Percentiles rank a stretch among this genome's conserved stretches.
phyloP scores from a whole-genome alignment of 441 rosid genomes.

The Adansonia rubrostipa region DNA sequence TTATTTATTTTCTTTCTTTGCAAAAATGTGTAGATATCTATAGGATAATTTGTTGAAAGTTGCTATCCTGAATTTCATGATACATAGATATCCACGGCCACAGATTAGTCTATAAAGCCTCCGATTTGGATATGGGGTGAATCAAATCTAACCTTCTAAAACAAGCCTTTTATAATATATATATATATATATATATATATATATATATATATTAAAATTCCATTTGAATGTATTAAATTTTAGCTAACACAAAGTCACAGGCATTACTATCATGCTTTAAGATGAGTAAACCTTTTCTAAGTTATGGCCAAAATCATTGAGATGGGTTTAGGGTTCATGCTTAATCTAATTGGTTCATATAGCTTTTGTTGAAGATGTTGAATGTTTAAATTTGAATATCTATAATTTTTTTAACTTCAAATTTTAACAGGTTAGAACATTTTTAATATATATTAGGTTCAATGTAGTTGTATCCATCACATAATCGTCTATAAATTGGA shows the following conservation, averaged over 20 bases:
- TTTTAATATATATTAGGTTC: too few relatives aligned
- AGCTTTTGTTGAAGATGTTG: too few relatives aligned
- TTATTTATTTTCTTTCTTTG: not conserved
- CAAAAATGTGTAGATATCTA: not conserved
- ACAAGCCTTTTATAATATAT: too few relatives aligned
- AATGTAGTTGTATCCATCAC: not conserved
- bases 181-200: too few relatives aligned
- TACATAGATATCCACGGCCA: not conserved
- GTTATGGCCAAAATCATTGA: not conserved
- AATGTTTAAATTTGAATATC: too few relatives aligned
- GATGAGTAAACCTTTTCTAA: not conserved
- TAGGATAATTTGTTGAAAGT: slow-evolving; percentile 3
- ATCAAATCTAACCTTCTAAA: not conserved
- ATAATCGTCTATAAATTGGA: too few relatives aligned
- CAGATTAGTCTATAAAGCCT: too few relatives aligned
- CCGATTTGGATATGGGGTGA: not conserved
- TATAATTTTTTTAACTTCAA: too few relatives aligned
- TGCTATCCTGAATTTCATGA: slow-evolving; percentile 8
- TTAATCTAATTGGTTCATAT: too few relatives aligned
- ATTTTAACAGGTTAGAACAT: too few relatives aligned
- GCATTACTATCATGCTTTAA: slow-evolving; percentile 3
- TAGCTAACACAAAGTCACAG: slow-evolving; percentile 13
- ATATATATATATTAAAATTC: not conserved
- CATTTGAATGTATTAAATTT: slow-evolving; percentile 15
- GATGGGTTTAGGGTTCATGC: not conserved